Percentiles rank a stretch among this genome's conserved stretches.
phyloP scores from a whole-genome alignment of 1,284 basidiomycete species.

The Neonothopanus nambi region DNA sequence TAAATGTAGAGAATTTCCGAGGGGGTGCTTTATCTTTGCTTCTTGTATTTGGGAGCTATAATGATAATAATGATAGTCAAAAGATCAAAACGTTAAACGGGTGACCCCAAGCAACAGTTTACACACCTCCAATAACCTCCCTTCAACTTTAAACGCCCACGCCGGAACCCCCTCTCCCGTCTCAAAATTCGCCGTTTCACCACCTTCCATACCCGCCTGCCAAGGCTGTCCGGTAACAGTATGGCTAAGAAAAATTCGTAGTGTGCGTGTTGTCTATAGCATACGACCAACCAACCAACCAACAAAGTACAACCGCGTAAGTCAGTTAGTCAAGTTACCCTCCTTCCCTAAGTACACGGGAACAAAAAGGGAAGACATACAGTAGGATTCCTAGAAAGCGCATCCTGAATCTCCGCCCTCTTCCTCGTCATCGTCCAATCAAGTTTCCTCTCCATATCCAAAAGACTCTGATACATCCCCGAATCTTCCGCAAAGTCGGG shows the following conservation, averaged over 20 bases:
- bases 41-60: slow-evolving; percentile 64
- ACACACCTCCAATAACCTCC: slow-evolving; percentile 77
- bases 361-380: slow-evolving; percentile 41
- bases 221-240: slow-evolving; percentile 85
- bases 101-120: background rate
- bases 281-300: background rate
- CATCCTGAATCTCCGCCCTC: slow-evolving; percentile 87
- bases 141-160: slow-evolving; percentile 90
- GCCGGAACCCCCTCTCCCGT: slow-evolving; percentile 84
- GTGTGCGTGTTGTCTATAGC: slow-evolving; percentile 76
- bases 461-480: slow-evolving; percentile 82
- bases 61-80: background rate
- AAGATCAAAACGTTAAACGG: background rate
- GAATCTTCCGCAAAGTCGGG: slow-evolving; percentile 80
- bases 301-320: too few relatives aligned
- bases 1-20: slow-evolving; percentile 85
- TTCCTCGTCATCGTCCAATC: slow-evolving; percentile 97
- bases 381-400: slow-evolving; percentile 59
- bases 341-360: background rate
- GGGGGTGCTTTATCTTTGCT: slow-evolving; percentile 65
- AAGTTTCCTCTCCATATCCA: slow-evolving; percentile 88
- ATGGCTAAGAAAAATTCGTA: slow-evolving; percentile 89
- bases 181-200: slow-evolving; percentile 48
- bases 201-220: slow-evolving; percentile 59
- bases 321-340: too few relatives aligned